A percentile compares a stretch with the other conserved stretches of the same genome.
Conservation (phyloP, 805 yeast species). For the Ogataea trehaloabstinens region DNA sequence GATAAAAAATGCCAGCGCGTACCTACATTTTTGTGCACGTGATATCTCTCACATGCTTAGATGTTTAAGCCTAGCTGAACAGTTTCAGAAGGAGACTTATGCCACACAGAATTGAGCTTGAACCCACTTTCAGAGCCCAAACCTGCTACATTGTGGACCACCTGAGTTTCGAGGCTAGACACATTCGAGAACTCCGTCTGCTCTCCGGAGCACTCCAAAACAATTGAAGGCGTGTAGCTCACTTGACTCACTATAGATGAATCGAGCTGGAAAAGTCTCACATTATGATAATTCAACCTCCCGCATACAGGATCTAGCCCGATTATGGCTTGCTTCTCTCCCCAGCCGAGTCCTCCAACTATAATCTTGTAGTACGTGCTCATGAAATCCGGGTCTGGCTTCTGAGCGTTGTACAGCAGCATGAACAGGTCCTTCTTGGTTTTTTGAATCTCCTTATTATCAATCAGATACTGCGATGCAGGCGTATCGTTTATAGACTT, state of each 20-base stretch:
- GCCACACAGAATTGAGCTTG: slow-evolving; percentile 27
- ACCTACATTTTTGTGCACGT: too few relatives aligned
- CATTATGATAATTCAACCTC: slow-evolving; percentile 17
- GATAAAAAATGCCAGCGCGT: not conserved
- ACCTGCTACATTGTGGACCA: slow-evolving; percentile 25
- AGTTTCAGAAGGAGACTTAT: slow-evolving; percentile 32
- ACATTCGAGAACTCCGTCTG: slow-evolving; percentile 11
- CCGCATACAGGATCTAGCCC: slow-evolving; percentile 61
- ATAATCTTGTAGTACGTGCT: slow-evolving; percentile 47
- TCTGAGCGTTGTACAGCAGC: slow-evolving; percentile 12
- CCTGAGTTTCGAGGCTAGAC: slow-evolving; percentile 3
- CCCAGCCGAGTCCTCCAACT: slow-evolving; percentile 81
- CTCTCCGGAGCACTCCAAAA: slow-evolving; percentile 24
- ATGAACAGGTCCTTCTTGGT: slow-evolving; percentile 24
- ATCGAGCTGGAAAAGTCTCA: slow-evolving; percentile 21
- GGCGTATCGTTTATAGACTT: slow-evolving; percentile 52
- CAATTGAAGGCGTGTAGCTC: slow-evolving; percentile 5
- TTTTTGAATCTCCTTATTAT: slow-evolving; percentile 35
- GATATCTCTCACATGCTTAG: too few relatives aligned
- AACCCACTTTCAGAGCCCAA: slow-evolving; percentile 36
- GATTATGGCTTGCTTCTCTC: slow-evolving; percentile 62
- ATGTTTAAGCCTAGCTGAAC: slow-evolving; percentile 14
- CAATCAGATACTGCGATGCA: slow-evolving; percentile 57
- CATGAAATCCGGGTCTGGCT: slow-evolving; percentile 8
- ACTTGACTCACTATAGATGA: slow-evolving; percentile 1